A percentile compares a stretch with the other conserved stretches of the same genome.
Conservation (phyloP, 768 basidiomycete genomes). For the Fomitopsis serialis region DNA sequence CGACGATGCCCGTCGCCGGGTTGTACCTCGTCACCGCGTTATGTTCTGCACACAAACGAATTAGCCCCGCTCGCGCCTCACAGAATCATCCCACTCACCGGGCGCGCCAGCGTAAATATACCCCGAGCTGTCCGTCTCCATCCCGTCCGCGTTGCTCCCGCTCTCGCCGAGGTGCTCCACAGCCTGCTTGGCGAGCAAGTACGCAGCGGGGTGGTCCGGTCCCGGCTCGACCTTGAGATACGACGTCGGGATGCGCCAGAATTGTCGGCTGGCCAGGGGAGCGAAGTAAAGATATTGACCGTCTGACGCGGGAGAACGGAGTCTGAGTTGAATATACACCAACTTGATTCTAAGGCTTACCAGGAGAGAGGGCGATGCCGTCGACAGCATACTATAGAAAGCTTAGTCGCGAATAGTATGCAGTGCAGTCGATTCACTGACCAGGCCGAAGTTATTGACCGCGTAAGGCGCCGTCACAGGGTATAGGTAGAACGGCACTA, state of each 20-base stretch:
- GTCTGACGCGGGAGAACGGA: conserved; percentile 1
- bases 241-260: conserved; percentile 14
- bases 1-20: conserved; percentile 7
- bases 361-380: conserved; percentile 13
- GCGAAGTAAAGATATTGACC: conserved; percentile 11
- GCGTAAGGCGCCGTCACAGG: conserved; percentile 8
- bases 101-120: conserved; percentile 11
- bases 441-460: conserved; percentile 9
- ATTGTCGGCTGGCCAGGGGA: conserved; percentile 9
- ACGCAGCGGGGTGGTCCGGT: conserved; percentile 5
- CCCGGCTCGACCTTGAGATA: conserved; percentile 11
- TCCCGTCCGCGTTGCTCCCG: conserved; percentile 11
- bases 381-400: conserved; percentile 12
- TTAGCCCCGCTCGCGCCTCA: background rate
- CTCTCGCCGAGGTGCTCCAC: conserved; percentile 9
- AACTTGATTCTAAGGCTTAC: background rate
- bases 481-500: conserved; percentile 11
- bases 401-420: background rate
- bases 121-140: conserved; percentile 11
- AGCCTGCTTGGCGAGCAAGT: conserved; percentile 9
- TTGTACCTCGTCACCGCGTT: conserved; percentile 10
- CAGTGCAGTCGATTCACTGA: background rate
- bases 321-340: background rate
- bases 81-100: background rate
- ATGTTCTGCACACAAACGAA: conserved; percentile 4